Percentiles rank a stretch among this genome's conserved stretches.
phyloP scores from a whole-genome alignment of 805 yeast genomes.

The Ogataea neopini region DNA sequence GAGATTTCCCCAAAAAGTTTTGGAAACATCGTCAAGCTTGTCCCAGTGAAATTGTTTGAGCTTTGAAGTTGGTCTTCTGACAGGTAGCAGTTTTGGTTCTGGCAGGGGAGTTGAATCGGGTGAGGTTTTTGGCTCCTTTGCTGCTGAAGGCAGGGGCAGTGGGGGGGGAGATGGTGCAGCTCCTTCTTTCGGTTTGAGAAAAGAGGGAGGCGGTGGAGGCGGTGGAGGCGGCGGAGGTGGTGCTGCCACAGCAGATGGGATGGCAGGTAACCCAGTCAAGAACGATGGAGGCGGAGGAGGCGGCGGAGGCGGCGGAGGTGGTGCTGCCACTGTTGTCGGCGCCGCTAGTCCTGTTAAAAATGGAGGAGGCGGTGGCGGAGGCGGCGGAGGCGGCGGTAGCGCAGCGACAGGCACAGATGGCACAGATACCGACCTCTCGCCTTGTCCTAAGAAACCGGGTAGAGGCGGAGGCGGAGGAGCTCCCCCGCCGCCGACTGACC shows the following conservation, averaged over 20 bases:
- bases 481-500: neutral
- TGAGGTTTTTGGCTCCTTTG: neutral
- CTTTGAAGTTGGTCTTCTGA: constrained; percentile 37
- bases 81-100: neutral
- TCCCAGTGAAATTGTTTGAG: constrained; percentile 86
- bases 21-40: constrained; percentile 55
- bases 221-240: constrained; percentile 3
- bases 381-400: constrained; percentile 20
- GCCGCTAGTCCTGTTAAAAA: constrained; percentile 1
- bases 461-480: neutral
- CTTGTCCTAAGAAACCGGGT: neutral
- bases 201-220: neutral
- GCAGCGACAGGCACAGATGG: too few relatives aligned
- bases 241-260: constrained; percentile 9
- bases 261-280: neutral
- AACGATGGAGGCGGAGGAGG: constrained; percentile 21
- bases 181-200: constrained; percentile 5
- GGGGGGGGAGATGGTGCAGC: constrained; percentile 25
- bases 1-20: constrained; percentile 63
- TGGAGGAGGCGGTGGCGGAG: constrained; percentile 35
- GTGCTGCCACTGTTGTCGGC: neutral
- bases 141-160: constrained; percentile 17
- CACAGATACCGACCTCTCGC: too few relatives aligned
- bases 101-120: neutral
- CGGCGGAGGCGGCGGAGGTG: constrained; percentile 27